Percentiles rank a stretch among this genome's conserved stretches.
Evolutionary conservation across 2,329 filamentous ascomycete genomes (phyloP).

Genomic region (Penicillium sp.): DNA sequence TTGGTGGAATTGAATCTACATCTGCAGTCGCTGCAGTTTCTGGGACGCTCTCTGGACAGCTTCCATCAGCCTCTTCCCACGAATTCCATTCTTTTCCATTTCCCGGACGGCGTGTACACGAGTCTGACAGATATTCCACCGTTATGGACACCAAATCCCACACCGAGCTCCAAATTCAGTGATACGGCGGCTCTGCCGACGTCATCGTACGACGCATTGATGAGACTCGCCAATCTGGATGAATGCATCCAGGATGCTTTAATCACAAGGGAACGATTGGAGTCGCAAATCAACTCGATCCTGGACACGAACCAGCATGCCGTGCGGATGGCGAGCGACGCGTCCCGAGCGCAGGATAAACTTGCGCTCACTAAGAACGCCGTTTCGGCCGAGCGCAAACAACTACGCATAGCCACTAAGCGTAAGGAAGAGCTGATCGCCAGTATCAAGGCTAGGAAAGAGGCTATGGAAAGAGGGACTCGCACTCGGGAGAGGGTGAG

Average conservation of each 20-base stretch:
- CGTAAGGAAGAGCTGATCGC: constrained; percentile 70
- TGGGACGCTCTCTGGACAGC: constrained; percentile 68
- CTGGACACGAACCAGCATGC: constrained; percentile 43
- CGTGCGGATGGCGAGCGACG: constrained; percentile 37
- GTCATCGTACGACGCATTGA: constrained; percentile 84
- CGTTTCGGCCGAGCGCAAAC: constrained; percentile 67
- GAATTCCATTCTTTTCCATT: constrained; percentile 84
- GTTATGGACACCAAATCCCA: constrained; percentile 33
- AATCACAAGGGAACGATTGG: constrained; percentile 73
- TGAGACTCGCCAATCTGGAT: constrained; percentile 86
- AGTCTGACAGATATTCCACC: constrained; percentile 69
- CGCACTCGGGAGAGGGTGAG: constrained; percentile 63
- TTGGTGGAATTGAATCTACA: constrained; percentile 75
- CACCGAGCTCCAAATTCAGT: constrained; percentile 42
- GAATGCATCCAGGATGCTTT: constrained; percentile 90
- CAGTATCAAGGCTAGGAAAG: constrained; percentile 68
- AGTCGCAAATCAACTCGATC: constrained; percentile 73
- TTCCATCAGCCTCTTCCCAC: constrained; percentile 75
- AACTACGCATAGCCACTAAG: constrained; percentile 65
- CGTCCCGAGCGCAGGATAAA: constrained; percentile 46
- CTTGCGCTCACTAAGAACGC: constrained; percentile 51
- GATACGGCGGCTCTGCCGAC: constrained; percentile 62
- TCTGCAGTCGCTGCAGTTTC: constrained; percentile 74
- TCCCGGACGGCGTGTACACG: constrained; percentile 85
- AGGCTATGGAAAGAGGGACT: constrained; percentile 70